Evolutionary conservation across 2,329 filamentous ascomycete species (phyloP), one percentile per base, ranked within the genome.

Genomic region (Cadophora sp.): DNA sequence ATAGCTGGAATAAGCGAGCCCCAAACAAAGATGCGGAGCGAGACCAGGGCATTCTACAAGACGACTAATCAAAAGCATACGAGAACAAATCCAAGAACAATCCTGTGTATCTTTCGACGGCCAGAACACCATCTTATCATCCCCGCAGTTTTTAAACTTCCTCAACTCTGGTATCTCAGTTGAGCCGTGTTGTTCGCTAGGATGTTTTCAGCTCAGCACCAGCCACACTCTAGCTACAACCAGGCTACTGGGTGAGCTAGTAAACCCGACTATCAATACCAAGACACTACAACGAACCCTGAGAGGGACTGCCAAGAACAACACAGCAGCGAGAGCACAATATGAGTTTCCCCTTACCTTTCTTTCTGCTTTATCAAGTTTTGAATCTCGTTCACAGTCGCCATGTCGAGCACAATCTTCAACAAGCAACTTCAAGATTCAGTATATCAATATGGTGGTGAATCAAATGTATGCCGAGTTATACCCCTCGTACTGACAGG

Each of bases 251-350:
- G 4, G 41, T 24, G 18, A 20, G 18, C 27, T 39, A 18, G 9
- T 4, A 33, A n/a, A 33, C 58, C 43, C 58, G 24, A 33, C 39
- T 45, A 24, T 41, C 56, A 59, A 30, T 60, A 33, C 39, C 41
- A 60, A 48, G 58, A 30, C 8, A 30, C 58, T 60, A 13, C 27
- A 33, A 27, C 24, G 24, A 20, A n/a, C 18, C 16, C 7, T 0
- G 22, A 4, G n/a, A 48, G 27, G 7, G 18, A 60, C 27, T 2
- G 20, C 39, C 16, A 58, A 41, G 58, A 4, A 36, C 41, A 30
- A 47, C 7, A 48, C 9, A 18, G 41, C 16, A 43, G 22, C 22
- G 20, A 60, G 7, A 13, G 27, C 58, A 18, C 58, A 33, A 48
- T 43, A 60, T 45, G 27, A 60, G 8, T 1, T 48, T 48, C 41